Conservation (phyloP, 306 rosid species). For the Cyclanthera cordifolia region DNA sequence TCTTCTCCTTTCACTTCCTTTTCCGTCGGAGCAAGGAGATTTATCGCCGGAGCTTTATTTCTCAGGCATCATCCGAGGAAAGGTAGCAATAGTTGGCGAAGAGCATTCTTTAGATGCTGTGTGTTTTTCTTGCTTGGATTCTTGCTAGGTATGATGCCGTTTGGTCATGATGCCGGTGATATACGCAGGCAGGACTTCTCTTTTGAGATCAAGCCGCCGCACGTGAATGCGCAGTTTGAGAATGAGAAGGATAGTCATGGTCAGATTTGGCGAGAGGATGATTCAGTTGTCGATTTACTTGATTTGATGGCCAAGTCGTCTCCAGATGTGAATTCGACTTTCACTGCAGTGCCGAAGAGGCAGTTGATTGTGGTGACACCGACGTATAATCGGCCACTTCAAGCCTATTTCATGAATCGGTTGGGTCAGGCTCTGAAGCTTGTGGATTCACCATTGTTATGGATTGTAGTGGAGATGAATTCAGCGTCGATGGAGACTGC, state of each 20-base stretch:
- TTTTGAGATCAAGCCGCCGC: conserved; percentile 56
- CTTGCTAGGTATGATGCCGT: conserved; percentile 60
- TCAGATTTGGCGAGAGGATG: conserved; percentile 5
- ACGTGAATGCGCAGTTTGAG: conserved; percentile 24
- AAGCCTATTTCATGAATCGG: conserved; percentile 66
- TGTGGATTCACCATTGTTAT: conserved; percentile 66
- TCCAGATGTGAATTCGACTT: neutral
- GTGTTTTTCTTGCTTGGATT: conserved; percentile 64
- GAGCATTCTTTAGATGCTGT: conserved; percentile 36
- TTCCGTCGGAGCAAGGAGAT: conserved; percentile 24
- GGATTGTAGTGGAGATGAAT: conserved; percentile 85
- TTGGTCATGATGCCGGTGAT: conserved; percentile 44
- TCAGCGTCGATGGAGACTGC: conserved; percentile 85
- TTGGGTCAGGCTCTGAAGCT: conserved; percentile 65
- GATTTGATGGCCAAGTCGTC: conserved; percentile 18
- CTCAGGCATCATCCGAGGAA: conserved; percentile 38
- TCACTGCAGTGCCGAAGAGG: conserved; percentile 50
- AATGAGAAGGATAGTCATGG: conserved; percentile 10
- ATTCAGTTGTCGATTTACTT: conserved; percentile 24
- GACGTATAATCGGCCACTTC: conserved; percentile 58
- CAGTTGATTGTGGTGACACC: conserved; percentile 81
- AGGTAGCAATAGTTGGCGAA: conserved; percentile 38
- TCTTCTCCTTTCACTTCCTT: conserved; percentile 35
- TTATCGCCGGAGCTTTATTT: conserved; percentile 27
- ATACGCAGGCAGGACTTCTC: conserved; percentile 32